A percentile compares a stretch with the other conserved stretches of the same genome.
Conservation (phyloP, 2,329 filamentous ascomycete species). For the Apiospora koreana region DNA sequence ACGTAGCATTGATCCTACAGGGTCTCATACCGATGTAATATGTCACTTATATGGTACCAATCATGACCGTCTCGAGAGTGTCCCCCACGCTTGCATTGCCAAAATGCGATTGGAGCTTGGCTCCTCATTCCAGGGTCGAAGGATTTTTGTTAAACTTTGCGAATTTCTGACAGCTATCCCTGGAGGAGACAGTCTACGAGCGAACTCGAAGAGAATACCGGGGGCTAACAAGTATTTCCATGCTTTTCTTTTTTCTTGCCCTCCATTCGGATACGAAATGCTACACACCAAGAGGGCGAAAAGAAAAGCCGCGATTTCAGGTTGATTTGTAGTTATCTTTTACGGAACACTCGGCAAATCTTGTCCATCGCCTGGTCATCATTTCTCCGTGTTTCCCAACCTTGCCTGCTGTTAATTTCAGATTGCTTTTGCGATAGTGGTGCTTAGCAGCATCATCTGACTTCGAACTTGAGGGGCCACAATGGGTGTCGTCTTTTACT, state of each 20-base stretch:
- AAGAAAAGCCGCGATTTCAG: neutral
- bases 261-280: neutral
- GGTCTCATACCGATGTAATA: neutral
- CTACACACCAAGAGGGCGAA: neutral
- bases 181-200: neutral
- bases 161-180: neutral
- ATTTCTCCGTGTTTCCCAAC: neutral
- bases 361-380: neutral
- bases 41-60: neutral
- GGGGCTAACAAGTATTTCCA: neutral
- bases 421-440: neutral
- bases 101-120: neutral
- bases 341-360: neutral
- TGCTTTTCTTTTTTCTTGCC: neutral
- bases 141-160: too few relatives aligned
- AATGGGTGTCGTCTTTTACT: slow-evolving; percentile 9
- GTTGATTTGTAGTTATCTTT: neutral
- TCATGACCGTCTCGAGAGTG: neutral
- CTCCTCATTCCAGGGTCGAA: neutral
- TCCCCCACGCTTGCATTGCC: neutral
- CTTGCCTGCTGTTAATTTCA: neutral
- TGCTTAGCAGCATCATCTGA: too few relatives aligned
- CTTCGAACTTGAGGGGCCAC: neutral
- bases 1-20: neutral
- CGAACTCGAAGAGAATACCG: neutral